Evolutionary conservation across 495 filamentous ascomycete species (phyloP).

Genomic region (Penicillium verhagenii): DNA sequence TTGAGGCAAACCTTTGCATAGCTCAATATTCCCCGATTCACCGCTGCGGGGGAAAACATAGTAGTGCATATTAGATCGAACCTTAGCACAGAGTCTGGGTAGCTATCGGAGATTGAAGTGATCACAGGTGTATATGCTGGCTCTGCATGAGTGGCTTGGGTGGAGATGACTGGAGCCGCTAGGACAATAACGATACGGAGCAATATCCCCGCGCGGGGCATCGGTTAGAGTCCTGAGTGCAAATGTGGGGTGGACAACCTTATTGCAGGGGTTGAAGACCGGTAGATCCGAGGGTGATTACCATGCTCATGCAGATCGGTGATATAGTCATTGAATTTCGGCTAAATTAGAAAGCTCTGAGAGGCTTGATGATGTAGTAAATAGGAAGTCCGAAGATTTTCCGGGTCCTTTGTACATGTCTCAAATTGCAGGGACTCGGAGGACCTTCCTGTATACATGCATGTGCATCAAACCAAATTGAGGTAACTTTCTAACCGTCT

Average conservation of each 20-base stretch:
- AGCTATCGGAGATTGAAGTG: slow-evolving; percentile 13
- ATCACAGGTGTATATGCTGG: background rate
- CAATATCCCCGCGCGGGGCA: slow-evolving; percentile 6
- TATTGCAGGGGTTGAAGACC: background rate
- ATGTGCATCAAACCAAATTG: background rate
- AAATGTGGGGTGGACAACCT: background rate
- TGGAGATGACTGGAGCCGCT: background rate
- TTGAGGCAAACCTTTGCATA: background rate
- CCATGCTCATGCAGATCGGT: background rate
- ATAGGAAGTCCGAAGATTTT: background rate
- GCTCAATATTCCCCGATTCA: background rate
- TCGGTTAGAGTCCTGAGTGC: background rate
- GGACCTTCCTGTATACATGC: too few relatives aligned
- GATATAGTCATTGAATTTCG: background rate
- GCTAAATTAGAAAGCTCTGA: background rate
- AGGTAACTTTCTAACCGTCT: background rate
- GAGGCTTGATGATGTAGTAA: background rate
- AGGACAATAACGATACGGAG: slow-evolving; percentile 23
- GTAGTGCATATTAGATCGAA: slow-evolving; percentile 1
- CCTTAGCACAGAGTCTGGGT: background rate
- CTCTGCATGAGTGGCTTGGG: slow-evolving; percentile 4
- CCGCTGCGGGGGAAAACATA: background rate
- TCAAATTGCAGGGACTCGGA: too few relatives aligned
- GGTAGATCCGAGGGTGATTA: background rate
- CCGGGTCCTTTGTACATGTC: background rate